A percentile compares a stretch with the other conserved stretches of the same genome.
phyloP scores from a whole-genome alignment of 768 basidiomycete species.

The Leccinum ochraceum region DNA sequence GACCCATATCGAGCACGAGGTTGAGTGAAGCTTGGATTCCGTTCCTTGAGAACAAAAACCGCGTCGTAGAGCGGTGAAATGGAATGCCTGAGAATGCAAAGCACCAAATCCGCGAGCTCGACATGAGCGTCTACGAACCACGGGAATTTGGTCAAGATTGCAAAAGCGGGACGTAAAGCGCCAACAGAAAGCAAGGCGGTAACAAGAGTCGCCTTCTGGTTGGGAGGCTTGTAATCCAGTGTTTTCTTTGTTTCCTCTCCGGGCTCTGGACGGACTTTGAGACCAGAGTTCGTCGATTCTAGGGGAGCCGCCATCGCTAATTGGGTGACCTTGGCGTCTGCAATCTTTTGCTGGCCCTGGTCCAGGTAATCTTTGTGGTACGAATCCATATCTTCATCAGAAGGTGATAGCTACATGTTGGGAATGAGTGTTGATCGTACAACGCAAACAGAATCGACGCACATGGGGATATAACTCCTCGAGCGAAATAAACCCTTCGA shows the following conservation, averaged over 20 bases:
- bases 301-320: conserved; percentile 86
- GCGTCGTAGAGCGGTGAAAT: conserved; percentile 66
- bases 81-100: conserved; percentile 72
- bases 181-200: conserved; percentile 85
- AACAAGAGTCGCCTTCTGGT: conserved; percentile 82
- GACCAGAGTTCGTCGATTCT: conserved; percentile 47
- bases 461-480: conserved; percentile 95
- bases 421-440: conserved; percentile 7
- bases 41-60: conserved; percentile 53
- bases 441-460: conserved; percentile 29
- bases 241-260: conserved; percentile 39
- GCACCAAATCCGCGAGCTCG: conserved; percentile 83
- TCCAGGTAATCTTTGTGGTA: conserved; percentile 65
- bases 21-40: conserved; percentile 59
- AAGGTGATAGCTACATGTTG: conserved; percentile 61
- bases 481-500: conserved; percentile 83
- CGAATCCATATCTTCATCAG: conserved; percentile 73
- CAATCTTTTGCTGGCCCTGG: conserved; percentile 62
- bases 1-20: conserved; percentile 66
- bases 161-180: conserved; percentile 73
- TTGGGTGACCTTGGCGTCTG: conserved; percentile 69
- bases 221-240: conserved; percentile 45
- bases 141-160: conserved; percentile 78
- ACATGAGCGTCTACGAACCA: conserved; percentile 82
- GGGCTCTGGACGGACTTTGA: conserved; percentile 42